These are phyloP conservation scores for Mimosa pudica DNA, from an alignment of 306 rosid species.

Conservation along the genomic window DNA sequence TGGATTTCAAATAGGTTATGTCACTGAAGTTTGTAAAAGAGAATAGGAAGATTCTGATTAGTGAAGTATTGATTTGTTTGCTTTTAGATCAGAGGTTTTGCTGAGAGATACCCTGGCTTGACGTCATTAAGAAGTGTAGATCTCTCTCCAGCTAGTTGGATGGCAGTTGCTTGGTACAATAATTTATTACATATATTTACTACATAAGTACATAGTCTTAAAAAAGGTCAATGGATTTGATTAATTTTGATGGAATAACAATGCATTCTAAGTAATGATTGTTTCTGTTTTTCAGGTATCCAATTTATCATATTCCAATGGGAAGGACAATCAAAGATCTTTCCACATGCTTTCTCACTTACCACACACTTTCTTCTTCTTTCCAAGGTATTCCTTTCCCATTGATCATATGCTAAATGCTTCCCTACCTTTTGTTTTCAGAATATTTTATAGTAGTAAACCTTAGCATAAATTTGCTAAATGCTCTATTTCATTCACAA, in stretches of 20 bases:
- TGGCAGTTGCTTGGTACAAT: constrained; percentile 85
- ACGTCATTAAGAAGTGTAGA: constrained; percentile 91
- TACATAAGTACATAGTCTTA: neutral
- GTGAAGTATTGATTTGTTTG: neutral
- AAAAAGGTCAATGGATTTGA: neutral
- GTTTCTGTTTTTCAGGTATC: constrained; percentile 67
- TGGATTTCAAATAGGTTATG: neutral
- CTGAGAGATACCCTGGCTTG: constrained; percentile 86
- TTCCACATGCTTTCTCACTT: constrained; percentile 89
- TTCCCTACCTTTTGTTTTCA: neutral
- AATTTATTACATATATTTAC: neutral
- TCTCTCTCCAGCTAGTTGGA: constrained; percentile 99
- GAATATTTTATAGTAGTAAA: neutral
- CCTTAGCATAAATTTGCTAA: neutral
- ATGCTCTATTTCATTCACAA: neutral
- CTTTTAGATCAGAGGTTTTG: constrained; percentile 73
- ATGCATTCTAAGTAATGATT: neutral
- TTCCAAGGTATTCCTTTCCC: constrained; percentile 70
- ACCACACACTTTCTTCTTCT: constrained; percentile 95
- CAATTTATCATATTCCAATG: constrained; percentile 98
- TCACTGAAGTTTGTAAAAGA: neutral
- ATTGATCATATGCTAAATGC: neutral
- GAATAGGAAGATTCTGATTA: constrained; percentile 31
- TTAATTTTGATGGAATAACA: constrained; percentile 12
- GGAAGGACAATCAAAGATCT: constrained; percentile 90